Base-by-base conservation (phyloP, 352 stramenopile genomes). In the Pythium phragmitis region DNA sequence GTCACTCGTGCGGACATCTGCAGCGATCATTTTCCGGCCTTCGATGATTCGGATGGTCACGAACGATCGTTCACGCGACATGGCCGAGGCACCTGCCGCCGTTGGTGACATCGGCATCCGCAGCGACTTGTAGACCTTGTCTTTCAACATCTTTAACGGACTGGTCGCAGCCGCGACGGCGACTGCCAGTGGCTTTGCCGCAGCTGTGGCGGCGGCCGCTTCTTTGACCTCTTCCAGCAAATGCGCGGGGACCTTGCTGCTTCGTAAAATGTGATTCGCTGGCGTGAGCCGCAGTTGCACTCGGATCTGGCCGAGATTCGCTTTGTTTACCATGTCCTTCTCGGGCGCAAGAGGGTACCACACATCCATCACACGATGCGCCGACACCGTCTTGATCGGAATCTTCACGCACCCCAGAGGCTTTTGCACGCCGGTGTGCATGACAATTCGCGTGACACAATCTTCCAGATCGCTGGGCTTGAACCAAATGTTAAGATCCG, bases 241-340 rank as follows among this genome's bases (percentile, higher is more conserved):
- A 26, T 51, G 19, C 7, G 63, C 43, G 0, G 74, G 67, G 2
- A 65, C 62, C 23, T 73, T 78, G 30, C 74, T 70, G 57, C 78
- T 88, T 14, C 76, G 71, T 17, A 74, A 63, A 17, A 80, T 41
- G 8, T 77, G 57, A 19, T 36, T 71, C 14, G 66, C 67, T 36
- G 81, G 65, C 9, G 70, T 49, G 0, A 87, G 59, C 3, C 76
- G 64, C 1, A 90, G 54, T 43, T 87, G 70, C 14, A 92, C 76
- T 19, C 82, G 74, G 14, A 92, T 68, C 34, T 86, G 74, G 2
- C 82, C 82, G 4, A 89, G 72, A 28, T 83, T 68, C 2, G 68
- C 70, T 50, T 86, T 87, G 59, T 89, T 75, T 6, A 88, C 48
- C 82, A 92, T 92, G 4, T 88, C 79, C 21, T 75, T 82, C 16